Evolutionary conservation across 1,284 basidiomycete genomes (phyloP).

Genomic region (Pterula multifida): DNA sequence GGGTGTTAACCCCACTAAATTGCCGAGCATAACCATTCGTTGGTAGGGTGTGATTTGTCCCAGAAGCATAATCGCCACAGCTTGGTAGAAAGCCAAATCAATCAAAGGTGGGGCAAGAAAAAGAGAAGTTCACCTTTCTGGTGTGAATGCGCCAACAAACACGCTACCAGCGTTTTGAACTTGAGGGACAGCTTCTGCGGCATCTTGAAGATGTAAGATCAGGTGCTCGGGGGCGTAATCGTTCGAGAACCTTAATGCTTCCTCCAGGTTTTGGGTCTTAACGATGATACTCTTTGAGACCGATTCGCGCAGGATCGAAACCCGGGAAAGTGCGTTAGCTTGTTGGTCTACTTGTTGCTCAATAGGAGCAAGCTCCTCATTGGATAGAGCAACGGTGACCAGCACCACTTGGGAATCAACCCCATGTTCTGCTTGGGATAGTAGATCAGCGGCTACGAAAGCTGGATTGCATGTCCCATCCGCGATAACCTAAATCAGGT

Average conservation of each 20-base stretch:
- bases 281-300: conserved; percentile 90
- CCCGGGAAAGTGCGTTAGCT: conserved; percentile 77
- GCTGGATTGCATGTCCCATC: conserved; percentile 78
- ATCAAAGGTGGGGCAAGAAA: conserved; percentile 1
- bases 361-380: conserved; percentile 57
- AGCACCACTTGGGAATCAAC: conserved; percentile 97
- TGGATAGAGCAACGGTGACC: conserved; percentile 64
- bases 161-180: conserved; percentile 93
- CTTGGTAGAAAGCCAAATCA: conserved; percentile 25
- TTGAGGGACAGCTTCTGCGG: conserved; percentile 48
- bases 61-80: conserved; percentile 97
- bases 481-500: conserved; percentile 67
- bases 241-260: conserved; percentile 86
- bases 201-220: conserved; percentile 77
- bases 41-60: conserved; percentile 95
- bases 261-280: conserved; percentile 49
- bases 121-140: conserved; percentile 64
- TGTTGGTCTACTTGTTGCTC: conserved; percentile 84
- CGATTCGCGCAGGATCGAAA: conserved; percentile 86
- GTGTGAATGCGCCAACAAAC: conserved; percentile 90
- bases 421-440: conserved; percentile 97
- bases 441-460: conserved; percentile 92
- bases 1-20: conserved; percentile 96
- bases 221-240: conserved; percentile 97
- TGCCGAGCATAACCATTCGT: conserved; percentile 95